phyloP scores from a whole-genome alignment of 768 basidiomycete genomes.

The Pleurotus citrinopileatus region DNA sequence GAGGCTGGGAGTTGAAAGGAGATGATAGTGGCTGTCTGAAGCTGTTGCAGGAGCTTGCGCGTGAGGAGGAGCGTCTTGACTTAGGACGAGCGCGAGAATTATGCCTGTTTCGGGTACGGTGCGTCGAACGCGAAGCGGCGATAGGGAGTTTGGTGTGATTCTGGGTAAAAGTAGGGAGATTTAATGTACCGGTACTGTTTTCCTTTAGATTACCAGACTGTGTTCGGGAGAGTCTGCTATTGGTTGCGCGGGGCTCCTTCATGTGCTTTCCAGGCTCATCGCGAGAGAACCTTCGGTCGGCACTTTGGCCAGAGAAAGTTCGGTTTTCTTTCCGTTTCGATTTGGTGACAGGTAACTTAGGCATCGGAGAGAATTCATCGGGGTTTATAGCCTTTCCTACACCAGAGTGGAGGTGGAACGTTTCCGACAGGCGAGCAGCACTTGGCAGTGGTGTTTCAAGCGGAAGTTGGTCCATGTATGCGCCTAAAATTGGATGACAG shows the following conservation, averaged over 20 bases:
- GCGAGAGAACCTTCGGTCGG: background rate
- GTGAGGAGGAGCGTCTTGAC: background rate
- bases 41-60: background rate
- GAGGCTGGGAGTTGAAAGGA: conserved; percentile 1
- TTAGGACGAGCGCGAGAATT: background rate
- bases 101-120: too few relatives aligned
- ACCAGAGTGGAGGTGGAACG: conserved; percentile 1
- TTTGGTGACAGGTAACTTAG: background rate
- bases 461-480: background rate
- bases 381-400: background rate
- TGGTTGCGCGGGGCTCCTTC: background rate
- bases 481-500: background rate
- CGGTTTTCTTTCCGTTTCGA: background rate
- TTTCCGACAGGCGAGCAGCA: background rate
- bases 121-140: background rate
- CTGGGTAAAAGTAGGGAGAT: background rate
- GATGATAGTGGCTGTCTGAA: background rate
- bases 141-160: background rate
- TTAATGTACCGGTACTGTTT: background rate
- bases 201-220: conserved; percentile 5
- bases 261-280: background rate
- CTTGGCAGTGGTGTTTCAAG: conserved; percentile 6
- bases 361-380: conserved; percentile 1
- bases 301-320: background rate
- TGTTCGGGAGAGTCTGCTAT: background rate